Conservation (phyloP, 164 flowering plant genomes). For the Dillenia turbinata region DNA sequence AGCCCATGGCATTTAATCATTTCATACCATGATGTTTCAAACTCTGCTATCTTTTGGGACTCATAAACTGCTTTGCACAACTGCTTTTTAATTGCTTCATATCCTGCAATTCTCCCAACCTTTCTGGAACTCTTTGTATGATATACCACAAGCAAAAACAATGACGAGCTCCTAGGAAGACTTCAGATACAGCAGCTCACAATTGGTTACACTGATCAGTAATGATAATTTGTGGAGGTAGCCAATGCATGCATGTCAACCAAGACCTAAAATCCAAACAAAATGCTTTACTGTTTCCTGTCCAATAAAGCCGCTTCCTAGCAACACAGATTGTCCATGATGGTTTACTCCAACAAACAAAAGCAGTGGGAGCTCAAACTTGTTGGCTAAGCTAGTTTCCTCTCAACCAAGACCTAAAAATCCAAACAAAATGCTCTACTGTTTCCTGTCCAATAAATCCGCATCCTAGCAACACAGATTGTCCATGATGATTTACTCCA, state of each 20-base stretch:
- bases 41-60: conserved; percentile 36
- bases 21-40: conserved; percentile 35
- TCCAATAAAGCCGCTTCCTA: conserved; percentile 42
- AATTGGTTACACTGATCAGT: conserved; percentile 35
- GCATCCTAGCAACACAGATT: conserved; percentile 40
- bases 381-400: conserved; percentile 32
- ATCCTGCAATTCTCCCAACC: conserved; percentile 36
- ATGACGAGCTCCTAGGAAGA: conserved; percentile 37
- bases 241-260: conserved; percentile 33
- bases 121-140: conserved; percentile 43
- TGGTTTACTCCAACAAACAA: conserved; percentile 41
- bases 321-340: conserved; percentile 38
- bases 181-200: conserved; percentile 32
- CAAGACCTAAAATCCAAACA: conserved; percentile 39
- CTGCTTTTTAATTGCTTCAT: conserved; percentile 27
- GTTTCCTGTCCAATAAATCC: conserved; percentile 35
- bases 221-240: conserved; percentile 31
- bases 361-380: conserved; percentile 33
- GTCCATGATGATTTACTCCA: conserved; percentile 45
- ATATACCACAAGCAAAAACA: conserved; percentile 32
- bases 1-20: conserved; percentile 33
- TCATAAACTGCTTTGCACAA: conserved; percentile 32
- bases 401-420: conserved; percentile 37
- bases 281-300: conserved; percentile 29
- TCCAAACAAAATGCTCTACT: conserved; percentile 33